phyloP scores from a whole-genome alignment of 495 filamentous ascomycete species.

The Talaromyces liani region DNA sequence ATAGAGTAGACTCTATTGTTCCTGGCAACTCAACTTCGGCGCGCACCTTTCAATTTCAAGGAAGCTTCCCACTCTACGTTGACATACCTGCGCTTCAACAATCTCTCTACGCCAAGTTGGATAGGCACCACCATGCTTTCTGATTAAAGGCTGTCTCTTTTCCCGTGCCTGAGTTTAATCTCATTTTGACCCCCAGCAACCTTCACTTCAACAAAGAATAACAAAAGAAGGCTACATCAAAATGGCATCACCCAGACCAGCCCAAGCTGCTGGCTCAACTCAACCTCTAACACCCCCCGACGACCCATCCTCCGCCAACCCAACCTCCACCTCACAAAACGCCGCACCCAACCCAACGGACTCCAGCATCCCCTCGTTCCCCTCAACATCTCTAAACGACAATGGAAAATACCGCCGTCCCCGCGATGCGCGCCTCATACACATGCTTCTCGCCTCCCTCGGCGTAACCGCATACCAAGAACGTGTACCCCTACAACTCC shows the following conservation, averaged over 20 bases:
- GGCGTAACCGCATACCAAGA: conserved; percentile 89
- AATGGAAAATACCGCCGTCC: conserved; percentile 63
- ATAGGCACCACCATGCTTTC: neutral
- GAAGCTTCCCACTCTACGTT: neutral
- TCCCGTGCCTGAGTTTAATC: neutral
- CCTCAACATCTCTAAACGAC: conserved; percentile 52
- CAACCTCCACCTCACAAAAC: conserved; percentile 13
- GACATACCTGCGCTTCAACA: neutral
- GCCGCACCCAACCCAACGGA: conserved; percentile 16
- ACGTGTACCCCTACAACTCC: conserved; percentile 85
- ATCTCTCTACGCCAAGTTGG: neutral
- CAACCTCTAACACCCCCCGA: conserved; percentile 39
- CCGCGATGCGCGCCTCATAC: conserved; percentile 83
- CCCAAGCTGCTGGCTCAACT: conserved; percentile 27
- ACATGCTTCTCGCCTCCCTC: conserved; percentile 80
- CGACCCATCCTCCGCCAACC: conserved; percentile 25
- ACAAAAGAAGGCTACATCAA: neutral
- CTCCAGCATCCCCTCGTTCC: conserved; percentile 31
- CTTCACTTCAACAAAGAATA: neutral
- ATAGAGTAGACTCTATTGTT: neutral
- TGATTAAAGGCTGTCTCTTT: neutral
- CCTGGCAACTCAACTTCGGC: neutral
- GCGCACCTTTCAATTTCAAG: neutral
- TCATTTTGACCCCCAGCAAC: neutral
- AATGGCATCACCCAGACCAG: conserved; percentile 38